These are phyloP conservation scores for Diaporthe vexans DNA, from an alignment of 2,329 filamentous ascomycete species.

Conservation along the genomic window DNA sequence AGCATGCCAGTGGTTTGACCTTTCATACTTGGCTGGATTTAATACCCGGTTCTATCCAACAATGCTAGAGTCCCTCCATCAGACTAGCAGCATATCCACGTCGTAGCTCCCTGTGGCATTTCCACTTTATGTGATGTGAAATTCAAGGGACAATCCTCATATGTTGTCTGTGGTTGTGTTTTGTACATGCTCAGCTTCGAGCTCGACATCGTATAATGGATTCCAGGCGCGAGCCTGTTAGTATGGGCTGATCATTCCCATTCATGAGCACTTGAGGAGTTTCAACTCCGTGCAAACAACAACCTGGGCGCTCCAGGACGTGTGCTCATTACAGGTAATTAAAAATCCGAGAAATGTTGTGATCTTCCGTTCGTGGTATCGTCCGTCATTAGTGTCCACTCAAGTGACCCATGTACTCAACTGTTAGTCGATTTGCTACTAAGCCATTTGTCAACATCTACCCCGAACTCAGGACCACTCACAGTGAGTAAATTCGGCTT, in stretches of 20 bases:
- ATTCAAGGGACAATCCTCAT: neutral
- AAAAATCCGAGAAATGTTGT: no score
- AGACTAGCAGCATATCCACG: neutral
- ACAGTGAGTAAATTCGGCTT: neutral
- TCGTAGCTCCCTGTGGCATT: neutral
- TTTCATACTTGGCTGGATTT: no score
- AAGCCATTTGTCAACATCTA: no score
- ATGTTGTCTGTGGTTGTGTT: neutral
- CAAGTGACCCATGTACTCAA: neutral
- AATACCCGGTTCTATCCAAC: neutral
- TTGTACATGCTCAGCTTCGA: neutral
- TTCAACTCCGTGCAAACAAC: no score
- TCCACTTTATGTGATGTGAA: neutral
- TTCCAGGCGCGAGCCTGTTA: neutral
- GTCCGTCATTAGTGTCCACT: neutral
- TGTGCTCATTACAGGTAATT: no score
- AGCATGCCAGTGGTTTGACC: no score
- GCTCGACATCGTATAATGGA: neutral
- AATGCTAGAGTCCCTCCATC: neutral
- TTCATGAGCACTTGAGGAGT: no score
- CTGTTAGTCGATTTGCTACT: neutral
- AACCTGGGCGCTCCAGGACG: no score
- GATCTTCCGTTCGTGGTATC: no score
- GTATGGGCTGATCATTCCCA: neutral
- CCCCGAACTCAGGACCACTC: neutral